A percentile compares a stretch with the other conserved stretches of the same genome.
Conservation (phyloP, 2,329 filamentous ascomycete genomes). For the Claviceps africana region DNA sequence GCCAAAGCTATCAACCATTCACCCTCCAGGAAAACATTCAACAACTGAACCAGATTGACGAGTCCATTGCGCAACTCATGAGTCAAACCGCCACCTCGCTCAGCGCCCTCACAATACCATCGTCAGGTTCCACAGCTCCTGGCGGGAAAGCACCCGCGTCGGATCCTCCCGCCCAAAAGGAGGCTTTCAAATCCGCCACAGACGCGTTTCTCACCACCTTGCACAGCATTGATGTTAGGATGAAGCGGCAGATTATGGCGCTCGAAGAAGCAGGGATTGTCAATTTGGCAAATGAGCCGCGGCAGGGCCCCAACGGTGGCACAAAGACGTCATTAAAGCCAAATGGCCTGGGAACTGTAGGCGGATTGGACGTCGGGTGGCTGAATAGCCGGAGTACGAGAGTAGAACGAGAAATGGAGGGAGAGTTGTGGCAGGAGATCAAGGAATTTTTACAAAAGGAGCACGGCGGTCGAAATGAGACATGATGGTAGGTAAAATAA, state of each 20-base stretch:
- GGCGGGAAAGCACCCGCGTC: constrained; percentile 12
- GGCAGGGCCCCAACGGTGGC: constrained; percentile 19
- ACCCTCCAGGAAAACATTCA: constrained; percentile 65
- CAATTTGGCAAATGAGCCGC: constrained; percentile 26
- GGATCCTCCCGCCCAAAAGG: constrained; percentile 36
- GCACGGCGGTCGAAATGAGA: background rate
- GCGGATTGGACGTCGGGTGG: constrained; percentile 68
- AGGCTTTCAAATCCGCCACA: constrained; percentile 44
- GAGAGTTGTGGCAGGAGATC: constrained; percentile 53
- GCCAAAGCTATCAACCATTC: constrained; percentile 36
- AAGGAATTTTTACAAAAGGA: constrained; percentile 23
- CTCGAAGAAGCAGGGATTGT: constrained; percentile 73
- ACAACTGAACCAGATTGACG: constrained; percentile 68
- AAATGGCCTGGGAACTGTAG: constrained; percentile 40
- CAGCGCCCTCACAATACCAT: constrained; percentile 27
- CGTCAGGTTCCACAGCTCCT: constrained; percentile 7
- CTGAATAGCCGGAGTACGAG: constrained; percentile 75
- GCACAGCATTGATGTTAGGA: constrained; percentile 57
- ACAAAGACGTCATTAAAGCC: constrained; percentile 35
- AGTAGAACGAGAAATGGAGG: constrained; percentile 71
- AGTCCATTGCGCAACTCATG: constrained; percentile 30
- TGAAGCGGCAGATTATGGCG: constrained; percentile 55
- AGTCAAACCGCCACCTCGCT: constrained; percentile 32
- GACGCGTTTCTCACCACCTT: constrained; percentile 58
- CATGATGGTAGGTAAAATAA: background rate